A percentile compares a stretch with the other conserved stretches of the same genome.
These are phyloP conservation scores for Axilococcus clingmanii DNA, from an alignment of 139 green algal species.

Conservation along the genomic window DNA sequence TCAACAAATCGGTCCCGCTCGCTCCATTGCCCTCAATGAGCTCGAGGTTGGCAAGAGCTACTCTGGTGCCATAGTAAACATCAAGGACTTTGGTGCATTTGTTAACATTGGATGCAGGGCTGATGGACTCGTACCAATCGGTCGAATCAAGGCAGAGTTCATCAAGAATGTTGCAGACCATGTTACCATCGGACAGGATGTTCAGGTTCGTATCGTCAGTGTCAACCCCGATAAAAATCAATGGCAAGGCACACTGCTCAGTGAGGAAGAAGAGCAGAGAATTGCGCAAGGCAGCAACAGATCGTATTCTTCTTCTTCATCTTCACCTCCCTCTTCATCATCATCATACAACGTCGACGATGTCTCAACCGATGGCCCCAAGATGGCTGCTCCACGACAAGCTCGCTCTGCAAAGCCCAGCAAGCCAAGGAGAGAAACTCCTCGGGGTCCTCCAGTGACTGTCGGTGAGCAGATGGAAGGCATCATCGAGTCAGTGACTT, in stretches of 20 bases:
- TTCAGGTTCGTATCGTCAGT: conserved; percentile 42
- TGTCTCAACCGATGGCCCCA: not conserved
- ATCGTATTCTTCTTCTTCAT: conserved; percentile 25
- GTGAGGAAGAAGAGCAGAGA: conserved; percentile 15
- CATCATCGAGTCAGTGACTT: conserved; percentile 30
- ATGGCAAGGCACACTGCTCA: conserved; percentile 37
- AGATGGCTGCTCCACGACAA: not conserved
- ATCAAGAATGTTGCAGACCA: conserved; percentile 40
- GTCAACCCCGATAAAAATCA: conserved; percentile 35
- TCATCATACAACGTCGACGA: no score
- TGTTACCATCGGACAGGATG: conserved; percentile 29
- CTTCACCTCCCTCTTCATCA: no score
- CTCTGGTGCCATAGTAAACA: conserved; percentile 15
- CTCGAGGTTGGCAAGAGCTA: conserved; percentile 22
- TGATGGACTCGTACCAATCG: conserved; percentile 94
- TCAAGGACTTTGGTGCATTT: conserved; percentile 79
- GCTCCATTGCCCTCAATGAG: conserved; percentile 11
- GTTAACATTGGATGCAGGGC: conserved; percentile 76
- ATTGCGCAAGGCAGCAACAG: conserved; percentile 16
- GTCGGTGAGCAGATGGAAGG: conserved; percentile 42
- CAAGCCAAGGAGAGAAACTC: not conserved
- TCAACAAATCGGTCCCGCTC: conserved; percentile 6
- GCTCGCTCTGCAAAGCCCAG: conserved; percentile 1
- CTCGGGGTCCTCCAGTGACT: conserved; percentile 13
- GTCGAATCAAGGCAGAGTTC: conserved; percentile 53